These are phyloP conservation scores for Epichloe coenophiala DNA, from an alignment of 2,329 filamentous ascomycete species.

Conservation along the genomic window DNA sequence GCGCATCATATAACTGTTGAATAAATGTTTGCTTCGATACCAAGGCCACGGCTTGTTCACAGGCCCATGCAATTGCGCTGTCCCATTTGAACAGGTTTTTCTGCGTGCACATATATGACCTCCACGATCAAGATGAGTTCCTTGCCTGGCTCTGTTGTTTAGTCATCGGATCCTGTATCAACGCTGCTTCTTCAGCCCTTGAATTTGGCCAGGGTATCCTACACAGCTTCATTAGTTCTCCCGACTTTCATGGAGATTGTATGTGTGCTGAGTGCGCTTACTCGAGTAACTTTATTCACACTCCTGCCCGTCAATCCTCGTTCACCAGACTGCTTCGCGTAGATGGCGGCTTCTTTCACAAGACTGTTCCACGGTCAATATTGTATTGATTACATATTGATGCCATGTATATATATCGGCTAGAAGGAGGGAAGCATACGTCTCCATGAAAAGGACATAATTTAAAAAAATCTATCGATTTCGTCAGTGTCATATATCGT, in stretches of 20 bases:
- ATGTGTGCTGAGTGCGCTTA: conserved; percentile 23
- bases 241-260: neutral
- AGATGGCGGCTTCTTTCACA: conserved; percentile 66
- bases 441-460: conserved; percentile 70
- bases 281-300: conserved; percentile 64
- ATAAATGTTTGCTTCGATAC: neutral
- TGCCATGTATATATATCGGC: neutral
- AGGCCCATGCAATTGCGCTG: neutral
- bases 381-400: neutral
- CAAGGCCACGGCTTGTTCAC: neutral
- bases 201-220: conserved; percentile 56
- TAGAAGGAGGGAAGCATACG: conserved; percentile 23
- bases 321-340: conserved; percentile 61
- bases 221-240: neutral
- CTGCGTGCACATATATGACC: neutral
- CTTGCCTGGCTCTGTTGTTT: neutral
- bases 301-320: conserved; percentile 60
- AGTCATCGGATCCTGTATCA: neutral
- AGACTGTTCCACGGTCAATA: conserved; percentile 34
- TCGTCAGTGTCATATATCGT: conserved; percentile 12
- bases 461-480: conserved; percentile 63
- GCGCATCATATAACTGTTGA: neutral
- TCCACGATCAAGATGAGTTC: neutral
- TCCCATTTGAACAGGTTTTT: neutral
- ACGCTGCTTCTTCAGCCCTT: conserved; percentile 38